Percentiles rank a stretch among this genome's conserved stretches.
phyloP scores from a whole-genome alignment of 179 eudicot species.

The Spinacia oleracea region DNA sequence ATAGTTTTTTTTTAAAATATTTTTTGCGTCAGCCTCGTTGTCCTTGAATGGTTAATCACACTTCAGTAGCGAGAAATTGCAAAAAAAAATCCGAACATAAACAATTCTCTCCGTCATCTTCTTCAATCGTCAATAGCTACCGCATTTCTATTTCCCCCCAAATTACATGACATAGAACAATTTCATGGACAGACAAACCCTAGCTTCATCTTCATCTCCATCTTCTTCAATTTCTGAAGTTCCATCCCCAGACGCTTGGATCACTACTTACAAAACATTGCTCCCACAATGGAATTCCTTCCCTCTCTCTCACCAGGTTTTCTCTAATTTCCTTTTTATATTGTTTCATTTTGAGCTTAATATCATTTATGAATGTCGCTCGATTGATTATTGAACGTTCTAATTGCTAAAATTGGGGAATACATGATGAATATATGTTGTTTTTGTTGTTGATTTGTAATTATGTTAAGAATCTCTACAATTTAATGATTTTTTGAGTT shows the following conservation, averaged over 20 bases:
- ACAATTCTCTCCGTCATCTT: conserved; percentile 1
- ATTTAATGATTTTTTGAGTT: too few relatives aligned
- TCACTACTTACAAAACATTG: conserved; percentile 43
- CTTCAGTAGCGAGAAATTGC: neutral
- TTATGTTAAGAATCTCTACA: neutral
- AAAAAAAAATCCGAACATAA: conserved; percentile 3
- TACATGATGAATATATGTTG: neutral
- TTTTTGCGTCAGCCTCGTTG: neutral
- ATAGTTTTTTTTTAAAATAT: too few relatives aligned
- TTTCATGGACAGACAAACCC: conserved; percentile 52
- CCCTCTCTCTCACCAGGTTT: conserved; percentile 48
- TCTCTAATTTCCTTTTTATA: neutral
- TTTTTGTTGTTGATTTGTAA: neutral
- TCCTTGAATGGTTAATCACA: neutral
- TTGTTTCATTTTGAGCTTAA: neutral
- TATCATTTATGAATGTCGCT: neutral
- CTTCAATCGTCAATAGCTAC: neutral
- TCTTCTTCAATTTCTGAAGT: conserved; percentile 16
- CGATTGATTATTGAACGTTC: neutral
- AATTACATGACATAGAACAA: neutral
- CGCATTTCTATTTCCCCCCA: neutral
- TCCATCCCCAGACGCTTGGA: conserved; percentile 74
- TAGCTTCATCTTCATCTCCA: conserved; percentile 37
- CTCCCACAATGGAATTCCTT: conserved; percentile 69
- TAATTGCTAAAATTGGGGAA: neutral